Conservation (phyloP, 2,329 filamentous ascomycete genomes). For the Ophiostoma sp. region DNA sequence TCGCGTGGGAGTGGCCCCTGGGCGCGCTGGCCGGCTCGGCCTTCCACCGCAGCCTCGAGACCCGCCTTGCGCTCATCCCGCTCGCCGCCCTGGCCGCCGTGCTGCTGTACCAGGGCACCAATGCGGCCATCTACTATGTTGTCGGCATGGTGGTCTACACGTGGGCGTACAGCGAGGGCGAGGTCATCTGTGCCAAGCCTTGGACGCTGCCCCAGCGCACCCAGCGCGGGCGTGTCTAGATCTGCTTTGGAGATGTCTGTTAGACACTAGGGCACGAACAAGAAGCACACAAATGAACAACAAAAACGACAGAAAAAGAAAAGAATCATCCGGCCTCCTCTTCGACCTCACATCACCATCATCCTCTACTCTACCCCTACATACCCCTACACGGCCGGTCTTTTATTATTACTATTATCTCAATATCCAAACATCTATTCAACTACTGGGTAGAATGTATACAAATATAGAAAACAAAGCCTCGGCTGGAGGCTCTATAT, state of each 20-base stretch:
- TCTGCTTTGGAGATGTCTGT: background rate
- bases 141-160: constrained; percentile 85
- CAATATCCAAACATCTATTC: background rate
- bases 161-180: constrained; percentile 95
- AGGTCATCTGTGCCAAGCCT: constrained; percentile 67
- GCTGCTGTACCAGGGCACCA: constrained; percentile 86
- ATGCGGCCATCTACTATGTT: constrained; percentile 86
- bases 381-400: background rate
- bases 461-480: background rate
- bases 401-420: background rate
- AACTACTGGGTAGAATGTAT: background rate
- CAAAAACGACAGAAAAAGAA: background rate
- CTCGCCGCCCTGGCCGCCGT: constrained; percentile 67
- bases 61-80: constrained; percentile 75
- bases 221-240: background rate
- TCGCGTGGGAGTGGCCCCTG: constrained; percentile 90
- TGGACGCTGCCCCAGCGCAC: constrained; percentile 62
- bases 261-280: background rate
- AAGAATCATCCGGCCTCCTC: background rate
- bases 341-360: background rate
- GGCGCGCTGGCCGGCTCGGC: constrained; percentile 67
- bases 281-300: background rate
- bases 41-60: constrained; percentile 82
- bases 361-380: background rate
- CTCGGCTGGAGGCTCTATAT: background rate